Base-by-base conservation (phyloP, 257 asterid genomes). In the Solanum infundibuliforme region DNA sequence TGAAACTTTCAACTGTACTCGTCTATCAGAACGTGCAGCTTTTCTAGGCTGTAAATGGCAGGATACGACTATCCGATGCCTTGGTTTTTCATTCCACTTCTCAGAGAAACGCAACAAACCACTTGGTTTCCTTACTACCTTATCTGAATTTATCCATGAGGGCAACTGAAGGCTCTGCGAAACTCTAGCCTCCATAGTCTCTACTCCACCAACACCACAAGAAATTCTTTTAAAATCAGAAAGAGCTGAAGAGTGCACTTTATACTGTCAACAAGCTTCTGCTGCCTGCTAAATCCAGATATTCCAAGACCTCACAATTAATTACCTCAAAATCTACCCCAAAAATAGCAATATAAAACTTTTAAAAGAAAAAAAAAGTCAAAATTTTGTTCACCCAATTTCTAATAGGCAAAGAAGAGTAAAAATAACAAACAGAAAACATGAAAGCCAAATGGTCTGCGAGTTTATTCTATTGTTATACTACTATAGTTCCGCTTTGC, bases 401-500 rank as follows among this genome's bases (percentile, higher is more conserved):
- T 41, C 38, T 43, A 27, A 43, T 43, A 79, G 18, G 39, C 41
- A 81, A 43, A 25, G n/a, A 25, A 27, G 13, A 41, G 36, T 77
- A 77, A 41, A 75, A 41, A 0, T 39, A n/a, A 38, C 12, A 38
- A 5, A 74, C 16, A 2, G 52, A 35, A 74, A 74, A 35, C 39
- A 35, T 35, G 77, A 21, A 71, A 35, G 82, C 18, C 48, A 8
- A 20, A 32, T n/a, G 98, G 98, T 94, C 99, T 76, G 98, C 98
- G 77, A 95, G 98, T 89, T 89, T 95, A 90, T 97, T 97, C 92
- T 97, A 97, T 79, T 98, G 98, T 89, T 97, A 95, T 90, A 98
- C 91, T 81, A 87, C 95, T 52, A 39, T 97, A 86, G 98, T 97
- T 89, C 99, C 99, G 39, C 89, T 97, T 60, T 88, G 90, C 93